Percentiles rank a stretch among this genome's conserved stretches.
Evolutionary conservation across 148 eudicot genomes (phyloP).

Genomic region (Beta vulgaris): DNA sequence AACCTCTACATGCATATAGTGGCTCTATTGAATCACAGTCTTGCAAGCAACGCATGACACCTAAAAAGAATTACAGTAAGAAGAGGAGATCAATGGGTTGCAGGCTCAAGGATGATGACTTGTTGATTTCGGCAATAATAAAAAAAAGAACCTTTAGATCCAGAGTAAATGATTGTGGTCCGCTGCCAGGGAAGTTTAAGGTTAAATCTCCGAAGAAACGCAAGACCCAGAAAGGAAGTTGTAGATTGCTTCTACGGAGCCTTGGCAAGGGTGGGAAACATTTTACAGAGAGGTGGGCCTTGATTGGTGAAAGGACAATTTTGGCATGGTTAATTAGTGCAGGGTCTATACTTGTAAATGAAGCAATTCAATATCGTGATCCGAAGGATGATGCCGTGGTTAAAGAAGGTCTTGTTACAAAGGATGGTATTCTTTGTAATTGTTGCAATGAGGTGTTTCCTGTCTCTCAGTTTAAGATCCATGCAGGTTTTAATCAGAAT

Average conservation of each 20-base stretch:
- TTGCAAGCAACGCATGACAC: constrained; percentile 25
- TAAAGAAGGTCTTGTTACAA: constrained; percentile 68
- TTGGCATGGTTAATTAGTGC: constrained; percentile 73
- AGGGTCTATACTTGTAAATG: constrained; percentile 55
- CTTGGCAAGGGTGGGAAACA: constrained; percentile 60
- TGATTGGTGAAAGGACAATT: constrained; percentile 53
- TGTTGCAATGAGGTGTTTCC: constrained; percentile 70
- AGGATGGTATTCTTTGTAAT: constrained; percentile 71
- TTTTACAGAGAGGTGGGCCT: constrained; percentile 50
- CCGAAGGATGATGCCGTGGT: constrained; percentile 59
- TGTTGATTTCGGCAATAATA: constrained; percentile 64
- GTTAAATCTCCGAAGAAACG: constrained; percentile 48
- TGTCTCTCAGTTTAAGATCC: constrained; percentile 61
- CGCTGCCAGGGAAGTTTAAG: constrained; percentile 29
- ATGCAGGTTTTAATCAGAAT: constrained; percentile 66
- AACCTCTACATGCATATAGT: constrained; percentile 3
- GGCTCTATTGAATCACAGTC: constrained; percentile 7
- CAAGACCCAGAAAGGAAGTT: constrained; percentile 71
- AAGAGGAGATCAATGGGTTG: constrained; percentile 42
- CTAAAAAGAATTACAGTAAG: constrained; percentile 22
- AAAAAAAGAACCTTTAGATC: constrained; percentile 47
- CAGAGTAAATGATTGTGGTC: constrained; percentile 28
- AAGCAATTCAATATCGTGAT: constrained; percentile 64
- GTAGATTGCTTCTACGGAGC: constrained; percentile 76
- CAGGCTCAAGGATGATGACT: constrained; percentile 65